Evolutionary conservation across 164 flowering plant species (phyloP).

Genomic region (Stephania cephalantha): DNA sequence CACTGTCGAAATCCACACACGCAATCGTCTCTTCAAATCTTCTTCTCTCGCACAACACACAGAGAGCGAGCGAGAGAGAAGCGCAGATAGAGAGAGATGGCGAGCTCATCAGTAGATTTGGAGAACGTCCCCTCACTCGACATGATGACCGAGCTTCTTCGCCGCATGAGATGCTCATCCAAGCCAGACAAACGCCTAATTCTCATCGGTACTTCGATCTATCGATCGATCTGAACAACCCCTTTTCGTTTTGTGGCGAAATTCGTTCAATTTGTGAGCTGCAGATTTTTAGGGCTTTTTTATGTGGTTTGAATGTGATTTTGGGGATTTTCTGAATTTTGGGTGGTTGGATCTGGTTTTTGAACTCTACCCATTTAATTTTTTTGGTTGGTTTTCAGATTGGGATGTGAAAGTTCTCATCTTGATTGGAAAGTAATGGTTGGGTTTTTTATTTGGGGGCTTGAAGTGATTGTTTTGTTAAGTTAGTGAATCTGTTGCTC

Average conservation of each 20-base stretch:
- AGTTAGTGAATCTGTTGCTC: neutral
- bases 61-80: conserved; percentile 1
- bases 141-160: conserved; percentile 84
- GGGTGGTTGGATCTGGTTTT: neutral
- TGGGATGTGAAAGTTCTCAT: neutral
- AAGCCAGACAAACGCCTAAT: conserved; percentile 90
- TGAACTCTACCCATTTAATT: neutral
- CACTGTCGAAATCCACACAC: neutral
- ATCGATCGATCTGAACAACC: neutral
- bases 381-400: too few species aligned
- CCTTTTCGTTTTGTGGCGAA: neutral
- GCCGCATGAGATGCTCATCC: conserved; percentile 74
- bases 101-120: conserved; percentile 35
- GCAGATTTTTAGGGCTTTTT: neutral
- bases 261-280: neutral
- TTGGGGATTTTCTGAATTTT: neutral
- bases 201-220: conserved; percentile 47
- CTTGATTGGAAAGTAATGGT: neutral
- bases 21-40: neutral
- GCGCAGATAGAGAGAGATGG: conserved; percentile 17
- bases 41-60: too few species aligned
- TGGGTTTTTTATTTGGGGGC: neutral
- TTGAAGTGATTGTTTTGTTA: neutral
- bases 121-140: conserved; percentile 68
- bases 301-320: neutral